phyloP scores from a whole-genome alignment of 2,329 filamentous ascomycete genomes.

The Alternaria sp. region DNA sequence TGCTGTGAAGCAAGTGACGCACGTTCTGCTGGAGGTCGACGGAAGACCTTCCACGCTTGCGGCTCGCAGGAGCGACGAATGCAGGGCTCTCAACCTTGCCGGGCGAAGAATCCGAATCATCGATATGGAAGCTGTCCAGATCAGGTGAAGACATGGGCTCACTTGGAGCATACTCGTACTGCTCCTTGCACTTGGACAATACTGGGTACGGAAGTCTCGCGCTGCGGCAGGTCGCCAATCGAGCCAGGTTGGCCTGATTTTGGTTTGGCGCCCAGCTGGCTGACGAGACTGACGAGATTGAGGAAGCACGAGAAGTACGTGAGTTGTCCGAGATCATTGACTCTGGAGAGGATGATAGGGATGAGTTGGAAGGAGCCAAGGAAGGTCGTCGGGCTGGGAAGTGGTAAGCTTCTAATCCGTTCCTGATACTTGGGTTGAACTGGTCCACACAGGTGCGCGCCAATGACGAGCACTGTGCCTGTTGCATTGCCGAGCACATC shows the following conservation, averaged over 20 bases:
- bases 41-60: constrained; percentile 69
- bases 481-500: constrained; percentile 66
- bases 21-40: constrained; percentile 73
- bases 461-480: constrained; percentile 63
- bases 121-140: constrained; percentile 62
- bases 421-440: constrained; percentile 52
- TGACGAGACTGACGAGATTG: constrained; percentile 63
- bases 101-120: constrained; percentile 47
- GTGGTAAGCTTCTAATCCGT: constrained; percentile 58
- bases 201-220: constrained; percentile 55
- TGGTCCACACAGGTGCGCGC: constrained; percentile 65
- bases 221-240: constrained; percentile 62
- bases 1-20: constrained; percentile 64
- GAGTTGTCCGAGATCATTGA: constrained; percentile 70
- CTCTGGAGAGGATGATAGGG: constrained; percentile 66
- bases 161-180: constrained; percentile 44
- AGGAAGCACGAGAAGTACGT: constrained; percentile 64
- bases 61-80: constrained; percentile 42
- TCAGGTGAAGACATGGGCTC: constrained; percentile 52
- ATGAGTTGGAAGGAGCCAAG: constrained; percentile 61
- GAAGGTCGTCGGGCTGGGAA: constrained; percentile 56
- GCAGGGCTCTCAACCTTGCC: constrained; percentile 40
- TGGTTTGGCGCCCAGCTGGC: constrained; percentile 61
- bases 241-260: constrained; percentile 59
- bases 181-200: constrained; percentile 51